Base-by-base conservation (phyloP, 2,329 filamentous ascomycete genomes). In the Lachnellula arida region DNA sequence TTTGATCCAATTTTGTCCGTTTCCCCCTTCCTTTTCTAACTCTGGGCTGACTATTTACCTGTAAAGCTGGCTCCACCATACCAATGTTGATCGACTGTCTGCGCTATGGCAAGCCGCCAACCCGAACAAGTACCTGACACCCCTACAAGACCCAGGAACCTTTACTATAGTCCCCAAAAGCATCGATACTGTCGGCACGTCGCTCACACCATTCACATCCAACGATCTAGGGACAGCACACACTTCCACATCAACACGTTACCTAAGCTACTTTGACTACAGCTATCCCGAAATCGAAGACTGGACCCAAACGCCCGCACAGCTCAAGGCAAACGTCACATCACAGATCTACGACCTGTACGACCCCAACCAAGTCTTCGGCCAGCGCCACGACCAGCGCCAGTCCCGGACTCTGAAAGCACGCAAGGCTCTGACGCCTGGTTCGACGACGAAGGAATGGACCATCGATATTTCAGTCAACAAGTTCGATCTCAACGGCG, bases 41-140 rank as follows among this genome's bases (percentile, higher is more conserved):
- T 14, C 8, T 22, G n/a, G 25, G 32, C 17, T 42, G 12, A 48
- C 51, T 53, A 39, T 34, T 35, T 4, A 23, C 22, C 23, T 53
- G 40, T 42, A 8, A 15, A 48, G 51, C 39, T 59, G 53, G 46
- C 47, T 78, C 9, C 50, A 51, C 37, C 54, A 53, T 15, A 39
- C 39, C 8, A 91, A 88, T 71, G 80, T 90, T 12, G 90, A 94
- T 66, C 81, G 89, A 3, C 71, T 89, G 23, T 81, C 90, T 60
- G 82, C 88, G 35, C 78, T 94, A 56, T 94, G 88, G 88, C 88
- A 93, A 72, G 75, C 78, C 0, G 71, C 92, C n/a, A 80, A 93
- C 60, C 87, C 87, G 0, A 74, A 83, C 22, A 79, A 80, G 23
- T 92, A 83, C 73, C 78, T 91, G 44, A 67, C 72, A 0, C 58